These are phyloP conservation scores for Globisporangium yorkense DNA, from an alignment of 352 stramenopile species.

Conservation along the genomic window DNA sequence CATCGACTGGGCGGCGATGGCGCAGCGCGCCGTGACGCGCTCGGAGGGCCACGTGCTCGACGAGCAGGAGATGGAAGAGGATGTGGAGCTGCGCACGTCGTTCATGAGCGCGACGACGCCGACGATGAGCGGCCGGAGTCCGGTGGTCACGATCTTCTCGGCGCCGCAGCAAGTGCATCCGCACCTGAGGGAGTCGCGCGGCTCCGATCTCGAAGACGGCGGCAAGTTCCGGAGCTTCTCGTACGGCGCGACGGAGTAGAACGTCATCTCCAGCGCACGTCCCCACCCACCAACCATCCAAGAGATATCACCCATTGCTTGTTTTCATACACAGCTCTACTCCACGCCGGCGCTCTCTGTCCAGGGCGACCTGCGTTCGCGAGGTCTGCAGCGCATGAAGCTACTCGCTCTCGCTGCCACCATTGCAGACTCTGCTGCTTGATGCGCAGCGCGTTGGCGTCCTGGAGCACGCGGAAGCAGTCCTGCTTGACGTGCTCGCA, in stretches of 20 bases:
- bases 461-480: conserved; percentile 65
- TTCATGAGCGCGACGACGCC: conserved; percentile 55
- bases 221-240: conserved; percentile 11
- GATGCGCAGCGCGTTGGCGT: conserved; percentile 69
- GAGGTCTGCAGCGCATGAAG: too few relatives aligned
- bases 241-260: conserved; percentile 16
- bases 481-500: conserved; percentile 84
- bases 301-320: too few relatives aligned
- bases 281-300: too few relatives aligned
- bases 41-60: conserved; percentile 51
- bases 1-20: conserved; percentile 73
- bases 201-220: conserved; percentile 14
- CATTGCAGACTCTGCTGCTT: conserved; percentile 30
- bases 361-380: too few relatives aligned
- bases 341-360: too few relatives aligned
- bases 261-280: background rate
- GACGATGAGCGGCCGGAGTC: conserved; percentile 49
- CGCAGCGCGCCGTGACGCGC: conserved; percentile 49
- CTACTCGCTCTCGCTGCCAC: too few relatives aligned
- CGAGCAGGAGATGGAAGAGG: conserved; percentile 51
- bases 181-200: conserved; percentile 17
- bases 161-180: conserved; percentile 44
- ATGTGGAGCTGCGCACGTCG: conserved; percentile 52
- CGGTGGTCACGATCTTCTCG: conserved; percentile 50
- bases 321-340: too few relatives aligned